phyloP scores from a whole-genome alignment of 371 early-diverging fungal genomes.

The Zychaea mexicana region DNA sequence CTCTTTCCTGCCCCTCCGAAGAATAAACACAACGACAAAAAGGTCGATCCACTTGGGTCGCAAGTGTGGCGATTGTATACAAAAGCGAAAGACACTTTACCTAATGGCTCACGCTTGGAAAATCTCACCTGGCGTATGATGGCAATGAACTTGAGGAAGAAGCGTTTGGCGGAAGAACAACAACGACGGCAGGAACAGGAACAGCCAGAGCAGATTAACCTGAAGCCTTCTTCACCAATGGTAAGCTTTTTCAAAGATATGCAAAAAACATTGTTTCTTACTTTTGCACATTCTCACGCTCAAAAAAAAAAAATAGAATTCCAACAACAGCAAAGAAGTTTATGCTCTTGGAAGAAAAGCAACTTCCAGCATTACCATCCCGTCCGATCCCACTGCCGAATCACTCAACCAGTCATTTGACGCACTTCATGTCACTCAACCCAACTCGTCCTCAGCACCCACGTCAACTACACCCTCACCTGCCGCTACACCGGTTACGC shows the following conservation, averaged over 20 bases:
- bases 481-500: not conserved
- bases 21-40: constrained; percentile 20
- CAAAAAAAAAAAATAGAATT: not conserved
- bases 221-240: not conserved
- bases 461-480: not conserved
- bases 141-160: constrained; percentile 57
- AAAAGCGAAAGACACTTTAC: constrained; percentile 62
- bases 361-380: constrained; percentile 7
- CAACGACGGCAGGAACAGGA: constrained; percentile 17
- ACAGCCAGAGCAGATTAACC: constrained; percentile 5
- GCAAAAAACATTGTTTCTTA: not conserved
- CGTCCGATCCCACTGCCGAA: not conserved
- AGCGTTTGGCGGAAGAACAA: constrained; percentile 22
- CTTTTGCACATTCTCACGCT: not conserved
- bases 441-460: not conserved
- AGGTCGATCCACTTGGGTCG: constrained; percentile 55
- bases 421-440: not conserved
- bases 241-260: not conserved
- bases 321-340: not conserved
- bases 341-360: not conserved
- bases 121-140: constrained; percentile 73
- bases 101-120: constrained; percentile 65
- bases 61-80: constrained; percentile 68
- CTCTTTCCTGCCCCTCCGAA: constrained; percentile 1
- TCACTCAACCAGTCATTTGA: not conserved